Percentiles rank a stretch among this genome's conserved stretches.
Evolutionary conservation across 2,329 filamentous ascomycete species (phyloP).

Genomic region (Trichophyton benhamiae): DNA sequence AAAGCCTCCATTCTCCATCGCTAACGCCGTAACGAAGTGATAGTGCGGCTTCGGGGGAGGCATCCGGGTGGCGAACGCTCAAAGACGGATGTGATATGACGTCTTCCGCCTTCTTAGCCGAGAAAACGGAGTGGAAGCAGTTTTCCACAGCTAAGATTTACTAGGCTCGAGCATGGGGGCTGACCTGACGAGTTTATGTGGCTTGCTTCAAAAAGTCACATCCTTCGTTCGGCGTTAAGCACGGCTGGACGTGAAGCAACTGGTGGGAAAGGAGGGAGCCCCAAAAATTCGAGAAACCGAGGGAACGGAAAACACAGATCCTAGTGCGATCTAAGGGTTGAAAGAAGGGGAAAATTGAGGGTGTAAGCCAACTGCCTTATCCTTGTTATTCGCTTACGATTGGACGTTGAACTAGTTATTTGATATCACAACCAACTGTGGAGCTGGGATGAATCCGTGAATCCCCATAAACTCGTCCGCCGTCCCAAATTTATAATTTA

Average conservation of each 20-base stretch:
- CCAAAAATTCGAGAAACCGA: constrained; percentile 1
- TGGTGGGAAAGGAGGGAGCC: background rate
- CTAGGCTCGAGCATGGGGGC: background rate
- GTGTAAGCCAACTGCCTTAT: background rate
- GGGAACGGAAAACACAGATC: background rate
- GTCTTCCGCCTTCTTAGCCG: background rate
- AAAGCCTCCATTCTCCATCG: background rate
- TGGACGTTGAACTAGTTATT: background rate
- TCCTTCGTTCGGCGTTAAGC: background rate
- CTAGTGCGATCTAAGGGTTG: background rate
- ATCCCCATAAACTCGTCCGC: background rate
- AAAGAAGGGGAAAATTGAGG: background rate
- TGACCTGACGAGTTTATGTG: background rate
- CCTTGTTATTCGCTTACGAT: background rate
- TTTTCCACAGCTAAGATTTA: background rate
- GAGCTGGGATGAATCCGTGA: background rate
- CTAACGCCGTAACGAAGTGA: background rate
- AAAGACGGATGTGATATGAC: background rate
- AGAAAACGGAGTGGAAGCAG: background rate
- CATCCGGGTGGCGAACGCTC: constrained; percentile 3
- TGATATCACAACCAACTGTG: background rate
- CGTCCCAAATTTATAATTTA: background rate
- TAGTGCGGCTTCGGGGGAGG: background rate
- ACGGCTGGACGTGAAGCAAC: background rate
- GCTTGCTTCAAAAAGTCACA: background rate